Evolutionary conservation across 2,329 filamentous ascomycete species (phyloP).

Genomic region (Dactylonectria macrodidyma): DNA sequence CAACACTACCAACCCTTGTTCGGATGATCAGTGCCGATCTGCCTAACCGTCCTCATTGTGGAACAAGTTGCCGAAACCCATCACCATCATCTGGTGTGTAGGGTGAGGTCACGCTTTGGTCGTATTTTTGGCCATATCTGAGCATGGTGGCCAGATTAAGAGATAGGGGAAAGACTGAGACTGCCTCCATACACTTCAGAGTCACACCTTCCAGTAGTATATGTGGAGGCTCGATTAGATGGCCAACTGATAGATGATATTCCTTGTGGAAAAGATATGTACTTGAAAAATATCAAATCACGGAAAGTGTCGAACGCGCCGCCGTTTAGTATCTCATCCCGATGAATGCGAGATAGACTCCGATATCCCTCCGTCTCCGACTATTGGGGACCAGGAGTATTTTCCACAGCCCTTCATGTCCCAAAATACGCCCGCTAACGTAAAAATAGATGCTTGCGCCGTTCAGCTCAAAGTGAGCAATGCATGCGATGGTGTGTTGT

Average conservation of each 20-base stretch:
- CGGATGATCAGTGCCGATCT: constrained; percentile 55
- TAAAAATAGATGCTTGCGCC: constrained; percentile 22
- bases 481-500: constrained; percentile 22
- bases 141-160: not conserved
- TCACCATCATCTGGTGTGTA: not conserved
- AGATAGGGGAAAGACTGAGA: not conserved
- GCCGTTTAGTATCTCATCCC: not conserved
- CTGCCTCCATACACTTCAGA: not conserved
- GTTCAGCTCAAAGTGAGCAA: constrained; percentile 11
- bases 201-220: not conserved
- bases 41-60: constrained; percentile 41
- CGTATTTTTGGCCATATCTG: not conserved
- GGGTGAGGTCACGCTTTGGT: not conserved
- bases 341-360: not conserved
- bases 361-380: not conserved
- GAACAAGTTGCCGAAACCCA: not conserved
- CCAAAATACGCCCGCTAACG: constrained; percentile 1
- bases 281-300: not conserved
- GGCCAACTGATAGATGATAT: not conserved
- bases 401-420: constrained; percentile 1
- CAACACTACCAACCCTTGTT: constrained; percentile 70
- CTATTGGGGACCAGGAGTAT: not conserved
- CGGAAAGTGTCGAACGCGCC: not conserved
- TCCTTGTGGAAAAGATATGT: not conserved
- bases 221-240: not conserved